Evolutionary conservation across 139 green algal genomes (phyloP), one percentile per base, ranked within the genome.

Genomic region (Chlamydomonas sphaeroides): DNA sequence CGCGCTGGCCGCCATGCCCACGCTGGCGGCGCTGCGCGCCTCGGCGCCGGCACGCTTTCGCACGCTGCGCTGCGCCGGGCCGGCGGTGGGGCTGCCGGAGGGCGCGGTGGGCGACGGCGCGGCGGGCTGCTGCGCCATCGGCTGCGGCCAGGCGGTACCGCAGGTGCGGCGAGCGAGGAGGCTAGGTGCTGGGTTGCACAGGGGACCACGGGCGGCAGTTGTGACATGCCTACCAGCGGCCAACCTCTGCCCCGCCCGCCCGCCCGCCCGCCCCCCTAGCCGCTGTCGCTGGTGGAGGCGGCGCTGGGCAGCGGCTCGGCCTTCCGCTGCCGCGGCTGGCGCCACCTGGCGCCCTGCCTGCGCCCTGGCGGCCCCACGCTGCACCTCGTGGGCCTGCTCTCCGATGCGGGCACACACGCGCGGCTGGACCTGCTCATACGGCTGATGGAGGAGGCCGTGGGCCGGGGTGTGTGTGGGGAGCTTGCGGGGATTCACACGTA

Each of bases 361-460:
- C 84, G 18, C 85, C 91, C 30, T 96, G 98, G 45, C 84, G 45
- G 45, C 84, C 83, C n/a, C 90, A 99, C 96, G 4, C 68, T 98
- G 57, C 96, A 99, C 87, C 91, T 99, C 77, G 98, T 99, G 65
- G 94, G 95, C 35, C 93, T 99, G 61, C 90, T 98, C 36, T 96
- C 90, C 26, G 93, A 98, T 85, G 96, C 96, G 56, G 96, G 96
- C 36, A 96, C 98, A 84, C 96, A 98, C 91, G 95, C 91, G 14
- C 88, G 94, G 66, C 93, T 89, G 82, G 78, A 98, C 86, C 96
- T 98, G 89, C 86, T 98, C 68, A 33, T 86, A 1, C 70, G 70
- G 15, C 82, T 69, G 61, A 63, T 96, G 48, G 65, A 84, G 26
- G 95, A 95, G 56, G 92, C 94, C 25, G 91, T 90, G 10, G 89